Evolutionary conservation across 1,139 yeast species (phyloP), one percentile per base, ranked within the genome.

Genomic region (Chernovozyma aurita): DNA sequence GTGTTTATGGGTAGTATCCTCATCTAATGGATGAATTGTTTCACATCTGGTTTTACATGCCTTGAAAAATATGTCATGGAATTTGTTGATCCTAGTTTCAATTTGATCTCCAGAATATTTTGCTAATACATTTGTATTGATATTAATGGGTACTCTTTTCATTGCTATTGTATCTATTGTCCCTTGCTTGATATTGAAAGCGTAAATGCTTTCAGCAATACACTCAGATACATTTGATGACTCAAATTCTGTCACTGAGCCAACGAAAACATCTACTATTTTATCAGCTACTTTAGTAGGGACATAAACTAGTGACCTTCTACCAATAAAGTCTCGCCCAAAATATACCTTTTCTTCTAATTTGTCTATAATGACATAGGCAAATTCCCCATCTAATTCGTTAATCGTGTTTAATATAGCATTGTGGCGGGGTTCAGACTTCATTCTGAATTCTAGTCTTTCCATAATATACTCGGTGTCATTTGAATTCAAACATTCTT

Each of bases 301-400:
- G 5, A 56, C 48, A 42, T 66, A 85, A 18, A 83, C 63, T 29
- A 92, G 63, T 16, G 96, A 83, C 41, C 96, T 68, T 49, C 84
- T 80, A 0, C 98, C 99, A 17, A 87, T 63, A 2, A 68, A 54
- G 54, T 92, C 99, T 47, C 96, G 74, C 0, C 95, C 97, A 61
- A 87, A 94, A 63, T 78, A 85, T 0, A 85, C 49, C 25, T 44
- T 51, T 1, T 61, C 47, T 1, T 57, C 47, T 1, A 43, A 15
- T 12, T 48, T 43, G 43, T 78, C 85, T 27, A 71, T 52, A 41
- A 76, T 62, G 30, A 67, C 69, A 56, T 64, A 77, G 0, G 98
- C 94, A 66, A 80, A 92, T 53, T 92, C 98, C 1, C 99, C 99
- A 24, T 73, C 65, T 21, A 86, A 46, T 2, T 37, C 38, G n/a